Evolutionary conservation across 345 rosid genomes (phyloP).

Genomic region (Erysimum cheiranthoides): DNA sequence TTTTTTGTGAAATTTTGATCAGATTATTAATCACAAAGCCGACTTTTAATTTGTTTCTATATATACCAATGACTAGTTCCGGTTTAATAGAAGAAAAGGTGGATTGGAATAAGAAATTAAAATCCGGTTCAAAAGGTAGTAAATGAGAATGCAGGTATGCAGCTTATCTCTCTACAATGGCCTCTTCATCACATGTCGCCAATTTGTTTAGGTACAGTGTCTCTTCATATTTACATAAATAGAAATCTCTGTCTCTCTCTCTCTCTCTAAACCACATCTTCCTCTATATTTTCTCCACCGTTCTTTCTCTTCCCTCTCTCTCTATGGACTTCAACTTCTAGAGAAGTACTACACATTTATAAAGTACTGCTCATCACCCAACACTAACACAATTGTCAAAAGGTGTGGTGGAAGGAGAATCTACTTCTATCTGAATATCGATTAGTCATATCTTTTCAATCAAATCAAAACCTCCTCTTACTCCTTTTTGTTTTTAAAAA

Average conservation of each 20-base stretch:
- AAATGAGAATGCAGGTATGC: constrained; percentile 45
- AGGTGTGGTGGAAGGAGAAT: constrained; percentile 43
- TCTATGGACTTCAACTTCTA: constrained; percentile 46
- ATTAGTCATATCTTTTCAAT: constrained; percentile 37
- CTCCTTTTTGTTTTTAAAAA: constrained; percentile 2
- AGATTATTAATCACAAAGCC: neutral
- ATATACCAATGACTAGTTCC: neutral
- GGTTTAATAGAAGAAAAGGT: constrained; percentile 23
- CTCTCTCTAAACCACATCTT: constrained; percentile 38
- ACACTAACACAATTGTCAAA: constrained; percentile 38
- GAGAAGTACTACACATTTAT: constrained; percentile 43
- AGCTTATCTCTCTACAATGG: constrained; percentile 44
- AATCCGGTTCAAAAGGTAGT: constrained; percentile 34
- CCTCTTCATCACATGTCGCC: constrained; percentile 46
- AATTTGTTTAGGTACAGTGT: constrained; percentile 41
- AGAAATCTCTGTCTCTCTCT: constrained; percentile 30
- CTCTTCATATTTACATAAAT: constrained; percentile 36
- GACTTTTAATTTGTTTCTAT: neutral
- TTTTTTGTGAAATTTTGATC: neutral
- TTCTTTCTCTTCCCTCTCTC: constrained; percentile 45
- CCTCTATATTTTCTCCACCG: constrained; percentile 43
- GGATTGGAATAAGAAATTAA: constrained; percentile 1
- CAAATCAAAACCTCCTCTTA: constrained; percentile 31
- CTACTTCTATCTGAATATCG: constrained; percentile 38
- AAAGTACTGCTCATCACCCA: constrained; percentile 34